Base-by-base conservation (phyloP, 257 asterid species). In the Jaltomata sinuosa region DNA sequence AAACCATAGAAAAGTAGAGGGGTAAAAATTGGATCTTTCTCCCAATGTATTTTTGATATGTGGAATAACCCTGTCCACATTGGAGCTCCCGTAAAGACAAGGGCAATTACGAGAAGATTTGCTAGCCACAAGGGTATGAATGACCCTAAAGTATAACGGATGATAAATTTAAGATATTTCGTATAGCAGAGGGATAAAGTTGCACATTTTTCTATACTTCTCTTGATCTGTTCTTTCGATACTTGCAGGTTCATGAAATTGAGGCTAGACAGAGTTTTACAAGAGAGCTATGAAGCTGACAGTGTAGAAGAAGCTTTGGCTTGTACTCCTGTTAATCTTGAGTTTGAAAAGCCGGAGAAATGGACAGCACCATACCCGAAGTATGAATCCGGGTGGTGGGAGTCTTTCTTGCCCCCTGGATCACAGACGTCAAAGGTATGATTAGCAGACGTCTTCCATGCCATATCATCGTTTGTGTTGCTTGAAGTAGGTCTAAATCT, bases 281-380 rank as follows among this genome's bases (percentile, higher is more conserved):
- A 93, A 88, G 97, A 91, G 40, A 90, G 93, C 89, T 93, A 86
- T 40, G 98, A 95, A 78, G 92, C 97, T 29, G 97, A 92, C 61
- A 90, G 87, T 87, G 8, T 90, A 78, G 97, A 92, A 86, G 98
- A 94, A 91, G 99, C 98, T 71, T 88, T 94, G 90, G 97, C 93
- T 84, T 94, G 94, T 19, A 87, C 86, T 86, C 94, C 97, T 19
- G 92, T 86, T 11, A 78, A 86, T 82, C 81, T 95, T 8, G 88
- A 91, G 91, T 95, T 94, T 87, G 95, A 89, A 38, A 93, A 92
- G 90, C 97, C 97, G 0, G 92, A 91, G 27, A 94, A 90, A 45
- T 95, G 99, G 99, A 90, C 92, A 0, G 99, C 99, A 72, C 99
- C 98, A 65, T 95, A 94, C 87, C 88, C 97, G 22, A 95, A 94